These are phyloP conservation scores for Beta corolliflora DNA, from an alignment of 179 eudicot species.

Conservation along the genomic window DNA sequence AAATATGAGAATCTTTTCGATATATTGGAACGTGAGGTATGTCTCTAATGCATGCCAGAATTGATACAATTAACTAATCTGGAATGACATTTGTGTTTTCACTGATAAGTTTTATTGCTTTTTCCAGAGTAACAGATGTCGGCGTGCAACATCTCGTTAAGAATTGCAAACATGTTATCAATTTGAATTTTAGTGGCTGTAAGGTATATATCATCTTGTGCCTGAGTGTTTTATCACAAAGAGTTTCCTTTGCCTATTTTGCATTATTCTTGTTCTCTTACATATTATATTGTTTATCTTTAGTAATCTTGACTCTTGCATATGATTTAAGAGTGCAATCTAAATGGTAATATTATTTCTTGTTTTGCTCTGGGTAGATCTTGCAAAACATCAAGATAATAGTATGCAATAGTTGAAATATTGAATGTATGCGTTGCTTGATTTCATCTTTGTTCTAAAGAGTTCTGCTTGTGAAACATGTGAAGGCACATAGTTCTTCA, in stretches of 20 bases:
- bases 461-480: background rate
- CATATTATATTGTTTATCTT: background rate
- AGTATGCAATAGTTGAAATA: background rate
- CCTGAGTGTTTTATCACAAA: background rate
- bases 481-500: background rate
- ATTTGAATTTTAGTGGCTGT: conserved; percentile 94
- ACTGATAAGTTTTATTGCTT: conserved; percentile 24
- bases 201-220: conserved; percentile 54
- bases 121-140: conserved; percentile 71
- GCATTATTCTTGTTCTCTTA: no score
- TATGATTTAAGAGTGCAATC: background rate
- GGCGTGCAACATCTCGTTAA: conserved; percentile 66
- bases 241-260: background rate
- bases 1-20: conserved; percentile 62
- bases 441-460: background rate
- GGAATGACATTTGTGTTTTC: background rate
- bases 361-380: background rate
- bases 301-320: background rate
- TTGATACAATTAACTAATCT: background rate
- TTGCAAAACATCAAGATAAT: background rate
- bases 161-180: conserved; percentile 65
- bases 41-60: background rate
- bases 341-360: background rate
- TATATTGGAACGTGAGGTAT: conserved; percentile 97
- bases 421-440: background rate